Base-by-base conservation (phyloP, 192 early-diverging fungal species). In the Rhizophlyctis rosea region DNA sequence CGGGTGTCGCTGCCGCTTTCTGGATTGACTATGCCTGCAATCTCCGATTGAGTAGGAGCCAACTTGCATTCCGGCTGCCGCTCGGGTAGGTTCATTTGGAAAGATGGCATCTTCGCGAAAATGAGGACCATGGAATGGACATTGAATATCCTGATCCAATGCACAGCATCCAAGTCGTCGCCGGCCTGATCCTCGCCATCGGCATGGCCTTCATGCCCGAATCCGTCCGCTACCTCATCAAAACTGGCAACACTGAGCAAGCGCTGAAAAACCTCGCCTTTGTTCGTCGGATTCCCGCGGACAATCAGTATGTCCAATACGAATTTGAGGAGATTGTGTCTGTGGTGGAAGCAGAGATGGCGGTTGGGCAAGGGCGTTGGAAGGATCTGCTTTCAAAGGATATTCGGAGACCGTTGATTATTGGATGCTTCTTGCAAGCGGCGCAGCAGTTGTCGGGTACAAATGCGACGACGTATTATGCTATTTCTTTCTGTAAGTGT, bases 121-220 rank as follows among this genome's bases (percentile, higher is more conserved):
- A n/a, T n/a, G n/a, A n/a, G n/a, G n/a, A n/a, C n/a, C n/a, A n/a
- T n/a, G n/a, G n/a, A n/a, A n/a, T n/a, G n/a, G n/a, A n/a, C n/a
- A n/a, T n/a, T n/a, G n/a, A n/a, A n/a, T 79, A 67, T 54, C 47
- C 62, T 14, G 36, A 68, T 14, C 64, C 74, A 0, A 59, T 76
- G 5, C 83, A 92, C 57, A 88, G 85, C 56, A 70, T 96, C 47
- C 95, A 96, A 72, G 69, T 86, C 29, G 75, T 92, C 24, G 91
- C 92, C 9, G 91, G 87, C 47, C 23, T 85, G 21, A 69, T 91
- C 29, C 77, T 98, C 33, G 67, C 86, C 27, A 5, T 80, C 33
- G 70, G 85, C 36, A 90, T 88, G 69, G 53, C 79, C 27, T 79
- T 90, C 57, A 90, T 96, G 80, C 94, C 93, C 32, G 34, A 56